These are phyloP conservation scores for Aphanocladium album DNA, from an alignment of 2,329 filamentous ascomycete genomes.

Conservation along the genomic window DNA sequence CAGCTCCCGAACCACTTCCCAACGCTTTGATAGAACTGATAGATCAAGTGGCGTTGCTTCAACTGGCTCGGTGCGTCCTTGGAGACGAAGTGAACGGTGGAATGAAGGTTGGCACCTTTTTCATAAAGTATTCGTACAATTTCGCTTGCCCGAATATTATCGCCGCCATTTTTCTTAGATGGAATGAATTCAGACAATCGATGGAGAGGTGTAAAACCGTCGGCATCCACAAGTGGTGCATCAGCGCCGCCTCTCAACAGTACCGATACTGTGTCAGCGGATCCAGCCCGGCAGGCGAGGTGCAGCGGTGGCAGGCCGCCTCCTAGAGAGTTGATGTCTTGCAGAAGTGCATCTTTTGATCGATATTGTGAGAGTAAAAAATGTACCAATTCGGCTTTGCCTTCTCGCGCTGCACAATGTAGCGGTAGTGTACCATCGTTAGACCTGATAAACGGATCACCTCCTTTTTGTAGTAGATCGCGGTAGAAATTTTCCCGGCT, in stretches of 20 bases:
- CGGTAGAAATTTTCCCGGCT: not conserved
- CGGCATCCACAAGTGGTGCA: not conserved
- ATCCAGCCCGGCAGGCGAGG: not conserved
- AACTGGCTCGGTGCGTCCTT: not conserved
- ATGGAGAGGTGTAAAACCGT: not conserved
- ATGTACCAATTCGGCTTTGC: not conserved
- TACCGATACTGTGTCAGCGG: not conserved
- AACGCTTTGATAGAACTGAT: not conserved
- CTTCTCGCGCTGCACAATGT: not conserved
- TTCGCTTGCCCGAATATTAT: not conserved
- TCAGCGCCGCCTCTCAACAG: not conserved
- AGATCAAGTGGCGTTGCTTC: not conserved
- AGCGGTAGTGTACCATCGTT: not conserved
- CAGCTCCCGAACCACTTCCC: conserved; percentile 4
- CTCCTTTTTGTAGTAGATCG: not conserved
- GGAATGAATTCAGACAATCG: not conserved
- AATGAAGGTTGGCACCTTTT: not conserved
- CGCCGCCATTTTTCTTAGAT: not conserved
- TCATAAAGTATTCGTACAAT: not conserved
- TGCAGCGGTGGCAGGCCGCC: not conserved
- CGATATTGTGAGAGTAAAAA: not conserved
- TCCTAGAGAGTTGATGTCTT: not conserved
- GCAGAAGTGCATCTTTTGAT: not conserved
- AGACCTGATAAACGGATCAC: not conserved
- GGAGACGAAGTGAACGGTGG: not conserved